Evolutionary conservation across 768 basidiomycete species (phyloP), one percentile per base, ranked within the genome.

Genomic region (Dacryopinax spathularia): DNA sequence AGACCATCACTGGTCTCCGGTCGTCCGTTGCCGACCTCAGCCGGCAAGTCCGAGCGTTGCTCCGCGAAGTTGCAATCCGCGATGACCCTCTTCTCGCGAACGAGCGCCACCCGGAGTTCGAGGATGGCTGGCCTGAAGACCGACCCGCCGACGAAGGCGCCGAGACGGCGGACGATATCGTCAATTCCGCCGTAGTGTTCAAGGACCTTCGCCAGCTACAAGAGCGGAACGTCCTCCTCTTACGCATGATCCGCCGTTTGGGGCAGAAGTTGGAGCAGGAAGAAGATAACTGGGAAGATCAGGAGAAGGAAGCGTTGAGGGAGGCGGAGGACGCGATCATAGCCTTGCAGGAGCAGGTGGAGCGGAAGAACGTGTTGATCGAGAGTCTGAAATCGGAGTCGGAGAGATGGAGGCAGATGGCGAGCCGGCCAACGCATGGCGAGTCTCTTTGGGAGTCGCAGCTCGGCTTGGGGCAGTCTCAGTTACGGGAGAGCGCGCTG

Each of bases 281-380:
- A 68, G 91, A 95, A 74, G 80, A 78, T 66, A 88, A 90, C 27
- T 87, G 81, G 43, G 85, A 84, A 59, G 72, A 75, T 4, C 82
- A 89, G 73, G 84, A 89, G 67, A 79, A 76, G 68, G 89, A 86
- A 68, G 91, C 91, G 0, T 80, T 98, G 10, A 80, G 82, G 34
- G 91, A 96, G 74, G 95, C 95, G 0, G 88, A 92, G 64, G 85
- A 89, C 62, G 85, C 89, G 0, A 92, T 98, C 68, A 81, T 85
- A 64, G 82, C 85, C 35, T 77, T 97, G 18, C 85, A 85, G 18
- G 77, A 82, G 15, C 86, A 92, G 72, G 77, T 96, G 13, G 90
- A 94, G 66, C 77, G 80, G 37, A 86, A 91, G 74, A 86, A 88
- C 74, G 84, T 83, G 73, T 79, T 85, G 44, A 84, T 90, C 39